Base-by-base conservation (phyloP, 2,329 filamentous ascomycete genomes). In the Scortechinia acanthostroma region DNA sequence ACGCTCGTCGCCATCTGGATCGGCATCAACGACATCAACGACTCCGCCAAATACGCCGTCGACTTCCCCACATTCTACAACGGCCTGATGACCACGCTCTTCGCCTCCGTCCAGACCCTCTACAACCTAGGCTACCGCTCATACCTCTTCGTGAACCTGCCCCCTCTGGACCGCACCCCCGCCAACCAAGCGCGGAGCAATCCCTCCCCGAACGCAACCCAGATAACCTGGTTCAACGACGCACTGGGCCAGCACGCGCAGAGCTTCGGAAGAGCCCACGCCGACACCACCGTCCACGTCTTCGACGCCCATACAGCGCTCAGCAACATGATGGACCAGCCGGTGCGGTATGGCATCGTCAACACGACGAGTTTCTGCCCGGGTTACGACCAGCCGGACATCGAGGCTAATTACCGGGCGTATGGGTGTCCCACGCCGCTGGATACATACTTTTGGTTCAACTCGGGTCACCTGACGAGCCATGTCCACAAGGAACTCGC, bases 21-120 rank as follows among this genome's bases (percentile, higher is more conserved):
- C 42, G 76, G 72, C 1, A 65, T 78, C 47, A 79, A 79, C 52
- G 75, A 79, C 46, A 73, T 79, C 48, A 65, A 63, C 49, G 74
- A 79, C 52, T 66, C 67, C 4, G 61, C 58, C 14, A 63, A 66
- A 33, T 67, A 65, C 42, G 61, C 58, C 22, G 57, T 68, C 13
- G 58, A 63, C 10, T 76, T 74, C 48, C 59, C 62, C 2, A 56
- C 52, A 0, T 66, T 73, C 50, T 76, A 75, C 52, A 55, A 64
- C 3, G 53, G 56, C 10, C 55, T 75, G 3, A 62, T 70, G 25
- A 44, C 44, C 3, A 59, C 64, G 1, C 57, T 72, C 2, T 70
- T 74, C 46, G 47, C 57, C 14, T 61, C 63, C 15, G 59, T 73
- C 5, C 55, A 63, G 20, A 58, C 57, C 0, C 53, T 76, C 3